phyloP scores from a whole-genome alignment of 345 rosid genomes.

The Eucalyptus virginea region DNA sequence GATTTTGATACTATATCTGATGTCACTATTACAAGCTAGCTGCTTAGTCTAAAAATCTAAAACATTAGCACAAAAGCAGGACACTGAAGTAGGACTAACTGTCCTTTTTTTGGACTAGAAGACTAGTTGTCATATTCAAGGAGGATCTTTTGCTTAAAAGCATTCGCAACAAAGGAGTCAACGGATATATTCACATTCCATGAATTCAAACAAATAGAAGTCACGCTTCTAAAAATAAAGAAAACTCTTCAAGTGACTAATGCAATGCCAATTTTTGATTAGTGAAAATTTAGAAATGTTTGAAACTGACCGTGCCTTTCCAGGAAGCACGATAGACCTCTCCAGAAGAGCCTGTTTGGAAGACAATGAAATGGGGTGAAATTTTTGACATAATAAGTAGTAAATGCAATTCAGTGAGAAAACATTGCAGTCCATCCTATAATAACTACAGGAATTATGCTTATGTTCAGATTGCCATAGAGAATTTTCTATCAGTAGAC shows the following conservation, averaged over 20 bases:
- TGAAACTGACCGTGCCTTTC: slow-evolving; percentile 82
- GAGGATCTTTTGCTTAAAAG: not conserved
- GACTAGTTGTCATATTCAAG: not conserved
- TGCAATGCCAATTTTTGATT: not conserved
- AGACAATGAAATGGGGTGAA: not conserved
- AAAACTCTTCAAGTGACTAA: not conserved
- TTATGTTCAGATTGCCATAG: not conserved
- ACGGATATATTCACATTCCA: not conserved
- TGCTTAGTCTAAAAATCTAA: no score
- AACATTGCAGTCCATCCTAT: not conserved
- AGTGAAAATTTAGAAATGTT: not conserved
- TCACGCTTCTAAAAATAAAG: not conserved
- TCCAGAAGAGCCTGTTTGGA: slow-evolving; percentile 77
- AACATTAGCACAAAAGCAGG: no score
- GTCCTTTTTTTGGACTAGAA: no score
- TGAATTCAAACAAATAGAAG: not conserved
- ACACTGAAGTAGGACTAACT: no score
- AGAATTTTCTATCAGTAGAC: rapidly evolving
- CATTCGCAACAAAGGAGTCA: rapidly evolving
- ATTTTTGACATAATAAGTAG: not conserved
- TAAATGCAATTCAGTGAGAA: not conserved
- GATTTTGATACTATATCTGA: no score
- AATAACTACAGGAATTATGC: not conserved
- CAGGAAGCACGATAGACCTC: slow-evolving; percentile 89
- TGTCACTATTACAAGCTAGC: no score